Base-by-base conservation (phyloP, 495 filamentous ascomycete species). In the Penicillium diatomitis region DNA sequence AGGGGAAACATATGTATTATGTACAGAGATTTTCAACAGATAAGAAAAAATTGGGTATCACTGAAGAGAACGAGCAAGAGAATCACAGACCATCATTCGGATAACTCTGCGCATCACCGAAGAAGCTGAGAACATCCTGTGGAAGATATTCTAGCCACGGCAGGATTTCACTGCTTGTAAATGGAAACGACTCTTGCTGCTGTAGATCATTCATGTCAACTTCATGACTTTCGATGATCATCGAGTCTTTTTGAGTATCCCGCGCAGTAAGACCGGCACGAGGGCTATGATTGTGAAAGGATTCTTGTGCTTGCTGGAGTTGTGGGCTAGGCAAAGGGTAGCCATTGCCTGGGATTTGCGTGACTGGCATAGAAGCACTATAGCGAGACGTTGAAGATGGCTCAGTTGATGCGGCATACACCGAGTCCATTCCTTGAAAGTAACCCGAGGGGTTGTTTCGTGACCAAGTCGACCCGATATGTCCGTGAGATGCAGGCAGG, bases 71-170 rank as follows among this genome's bases (percentile, higher is more conserved):
- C 47, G 62, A 42, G 63, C 50, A 6, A 48, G 52, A 9, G 49
- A 48, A 32, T 69, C 64, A 29, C 64, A 61, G 32, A 61, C 61
- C 41, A 53, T 68, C 66, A 70, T 65, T 45, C 8, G 64, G 56
- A 31, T 59, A 73, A 41, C 57, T 64, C 36, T 68, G 65, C 33
- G 64, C 52, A 7, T 74, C 71, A 2, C 70, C 78, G 52, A 78
- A 79, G 48, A 76, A 73, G 52, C 71, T 78, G 41, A 82, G 64
- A 47, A 83, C 73, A 56, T 84, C 80, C 35, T 77, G 76, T 0
- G 82, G 81, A n/a, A 83, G 67, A 53, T 84, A 85, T 53, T 84
- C 81, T 11, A 85, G 70, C 81, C 82, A 87, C 5, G 81, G 80
- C 43, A 84, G 68, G 63, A 84, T 82, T 27, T 81, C 75, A 4